A percentile compares a stretch with the other conserved stretches of the same genome.
These are phyloP conservation scores for Hortiboletus rubellus DNA, from an alignment of 1,284 basidiomycete species.

Conservation along the genomic window DNA sequence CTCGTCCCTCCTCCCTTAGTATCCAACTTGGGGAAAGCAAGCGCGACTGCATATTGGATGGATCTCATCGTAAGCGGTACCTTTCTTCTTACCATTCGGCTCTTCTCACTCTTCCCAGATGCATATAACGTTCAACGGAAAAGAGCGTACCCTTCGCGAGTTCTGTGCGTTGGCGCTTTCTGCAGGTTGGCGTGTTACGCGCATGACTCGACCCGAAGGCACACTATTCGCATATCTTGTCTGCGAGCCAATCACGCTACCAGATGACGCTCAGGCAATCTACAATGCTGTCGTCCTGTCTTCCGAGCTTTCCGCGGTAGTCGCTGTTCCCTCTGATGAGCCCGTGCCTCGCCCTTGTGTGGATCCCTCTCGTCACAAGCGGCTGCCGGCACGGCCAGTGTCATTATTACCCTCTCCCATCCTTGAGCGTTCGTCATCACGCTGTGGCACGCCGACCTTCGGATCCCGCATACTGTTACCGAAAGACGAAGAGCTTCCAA, in stretches of 20 bases:
- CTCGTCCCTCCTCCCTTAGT: conserved; percentile 57
- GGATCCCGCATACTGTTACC: conserved; percentile 45
- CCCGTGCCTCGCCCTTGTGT: conserved; percentile 16
- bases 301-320: conserved; percentile 20
- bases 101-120: conserved; percentile 46
- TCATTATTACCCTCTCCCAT: conserved; percentile 14
- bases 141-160: conserved; percentile 71
- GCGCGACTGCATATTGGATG: conserved; percentile 69
- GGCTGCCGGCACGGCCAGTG: conserved; percentile 4
- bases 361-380: conserved; percentile 21
- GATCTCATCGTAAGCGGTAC: conserved; percentile 58
- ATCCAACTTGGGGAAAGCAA: conserved; percentile 70
- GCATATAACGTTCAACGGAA: conserved; percentile 68
- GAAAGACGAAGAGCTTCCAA: conserved; percentile 29
- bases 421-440: conserved; percentile 38
- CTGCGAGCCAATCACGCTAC: conserved; percentile 57
- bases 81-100: not conserved
- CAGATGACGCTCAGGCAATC: conserved; percentile 33
- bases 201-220: conserved; percentile 57
- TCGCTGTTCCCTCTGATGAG: conserved; percentile 26
- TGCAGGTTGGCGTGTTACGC: conserved; percentile 66
- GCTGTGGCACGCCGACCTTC: conserved; percentile 59
- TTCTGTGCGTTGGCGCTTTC: conserved; percentile 54
- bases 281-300: conserved; percentile 24
- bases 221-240: conserved; percentile 67